A percentile compares a stretch with the other conserved stretches of the same genome.
Conservation (phyloP, 768 basidiomycete genomes). For the Lyophyllum shimeji region DNA sequence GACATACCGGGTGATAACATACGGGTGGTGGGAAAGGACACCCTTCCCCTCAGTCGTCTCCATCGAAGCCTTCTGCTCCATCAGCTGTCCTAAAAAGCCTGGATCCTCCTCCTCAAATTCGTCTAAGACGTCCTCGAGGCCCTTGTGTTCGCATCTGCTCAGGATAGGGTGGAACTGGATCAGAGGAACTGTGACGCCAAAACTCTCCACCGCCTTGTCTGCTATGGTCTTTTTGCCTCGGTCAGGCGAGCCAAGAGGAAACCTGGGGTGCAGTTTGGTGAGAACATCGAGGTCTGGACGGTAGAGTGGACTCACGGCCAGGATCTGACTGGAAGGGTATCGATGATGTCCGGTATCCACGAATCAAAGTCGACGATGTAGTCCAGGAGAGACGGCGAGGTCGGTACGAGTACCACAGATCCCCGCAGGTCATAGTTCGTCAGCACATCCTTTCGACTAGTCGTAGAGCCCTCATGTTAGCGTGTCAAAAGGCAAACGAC, state of each 20-base stretch:
- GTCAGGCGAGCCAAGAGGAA: conserved; percentile 21
- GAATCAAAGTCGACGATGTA: conserved; percentile 28
- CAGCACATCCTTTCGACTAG: conserved; percentile 24
- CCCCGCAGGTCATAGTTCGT: conserved; percentile 34
- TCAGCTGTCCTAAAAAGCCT: conserved; percentile 8
- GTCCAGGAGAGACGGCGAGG: conserved; percentile 28
- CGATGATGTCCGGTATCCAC: conserved; percentile 27
- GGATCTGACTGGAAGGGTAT: conserved; percentile 24
- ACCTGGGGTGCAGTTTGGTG: conserved; percentile 10
- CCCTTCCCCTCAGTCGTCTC: conserved; percentile 17
- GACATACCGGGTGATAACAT: conserved; percentile 33
- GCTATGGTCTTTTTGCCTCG: conserved; percentile 18
- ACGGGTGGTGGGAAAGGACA: conserved; percentile 29
- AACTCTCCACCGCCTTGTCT: conserved; percentile 33
- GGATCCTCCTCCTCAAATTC: conserved; percentile 14
- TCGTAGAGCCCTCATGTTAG: not conserved
- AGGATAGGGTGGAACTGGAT: conserved; percentile 31
- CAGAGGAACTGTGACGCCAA: conserved; percentile 32
- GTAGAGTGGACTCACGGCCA: conserved; percentile 25
- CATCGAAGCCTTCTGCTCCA: not conserved
- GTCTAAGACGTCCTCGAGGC: not conserved
- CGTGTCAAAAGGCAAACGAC: not conserved
- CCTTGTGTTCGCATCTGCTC: conserved; percentile 16
- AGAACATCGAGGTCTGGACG: not conserved
- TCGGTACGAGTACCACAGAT: conserved; percentile 34